These are phyloP conservation scores for Cryptococcus hybrid DNA, from an alignment of 1,284 basidiomycete species.

Conservation along the genomic window DNA sequence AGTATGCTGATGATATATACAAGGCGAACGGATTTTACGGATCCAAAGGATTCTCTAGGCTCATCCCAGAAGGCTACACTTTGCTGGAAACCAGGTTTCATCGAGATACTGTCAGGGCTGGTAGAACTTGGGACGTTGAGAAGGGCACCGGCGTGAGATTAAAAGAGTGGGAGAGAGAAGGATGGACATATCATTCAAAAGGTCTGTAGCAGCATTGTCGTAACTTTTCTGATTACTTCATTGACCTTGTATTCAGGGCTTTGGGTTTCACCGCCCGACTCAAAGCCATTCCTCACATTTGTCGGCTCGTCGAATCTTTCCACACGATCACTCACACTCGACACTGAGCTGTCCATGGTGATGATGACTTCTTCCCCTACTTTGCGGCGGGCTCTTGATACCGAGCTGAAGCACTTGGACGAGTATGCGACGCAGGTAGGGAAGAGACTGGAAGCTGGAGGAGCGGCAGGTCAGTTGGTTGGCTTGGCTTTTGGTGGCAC, in stretches of 20 bases:
- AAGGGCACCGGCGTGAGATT: constrained; percentile 61
- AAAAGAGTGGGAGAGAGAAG: constrained; percentile 81
- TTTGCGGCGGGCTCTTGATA: constrained; percentile 47
- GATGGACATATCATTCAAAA: constrained; percentile 99
- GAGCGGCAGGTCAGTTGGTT: constrained; percentile 67
- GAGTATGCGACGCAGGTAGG: constrained; percentile 52
- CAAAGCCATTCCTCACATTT: constrained; percentile 69
- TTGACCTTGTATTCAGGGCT: constrained; percentile 60
- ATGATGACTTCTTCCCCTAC: constrained; percentile 64
- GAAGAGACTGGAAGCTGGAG: constrained; percentile 51
- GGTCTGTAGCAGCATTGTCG: constrained; percentile 55
- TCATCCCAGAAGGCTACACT: constrained; percentile 95
- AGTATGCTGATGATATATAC: constrained; percentile 2
- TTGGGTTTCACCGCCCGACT: constrained; percentile 62
- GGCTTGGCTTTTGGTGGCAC: constrained; percentile 63
- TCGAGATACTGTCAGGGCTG: constrained; percentile 59
- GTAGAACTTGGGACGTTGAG: constrained; percentile 54
- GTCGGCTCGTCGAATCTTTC: constrained; percentile 97
- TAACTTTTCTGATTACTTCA: background rate
- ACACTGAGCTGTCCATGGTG: constrained; percentile 89
- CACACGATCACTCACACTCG: constrained; percentile 82
- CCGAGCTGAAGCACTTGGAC: constrained; percentile 53
- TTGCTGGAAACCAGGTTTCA: constrained; percentile 82
- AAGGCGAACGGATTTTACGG: constrained; percentile 95
- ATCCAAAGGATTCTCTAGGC: constrained; percentile 81